Evolutionary conservation across 768 basidiomycete genomes (phyloP).

Genomic region (Rhizopogon roseolus): DNA sequence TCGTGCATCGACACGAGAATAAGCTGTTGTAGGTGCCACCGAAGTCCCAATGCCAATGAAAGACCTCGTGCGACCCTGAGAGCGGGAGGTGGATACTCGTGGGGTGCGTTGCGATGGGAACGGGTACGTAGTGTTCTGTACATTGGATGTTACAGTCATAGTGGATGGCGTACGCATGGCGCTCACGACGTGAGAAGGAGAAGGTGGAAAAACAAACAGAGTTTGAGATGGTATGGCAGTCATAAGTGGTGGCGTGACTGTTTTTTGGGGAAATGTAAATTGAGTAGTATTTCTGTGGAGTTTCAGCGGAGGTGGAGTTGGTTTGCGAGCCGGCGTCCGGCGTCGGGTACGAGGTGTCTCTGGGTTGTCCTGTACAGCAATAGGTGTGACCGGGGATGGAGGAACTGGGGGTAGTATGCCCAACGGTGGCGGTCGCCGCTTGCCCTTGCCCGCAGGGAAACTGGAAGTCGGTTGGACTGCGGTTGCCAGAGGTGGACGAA

Average conservation of each 20-base stretch:
- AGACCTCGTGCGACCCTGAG: constrained; percentile 63
- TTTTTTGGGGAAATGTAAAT: constrained; percentile 22
- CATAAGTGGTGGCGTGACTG: constrained; percentile 15
- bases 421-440: constrained; percentile 59
- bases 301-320: constrained; percentile 52
- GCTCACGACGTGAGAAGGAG: constrained; percentile 47
- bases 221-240: constrained; percentile 69
- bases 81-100: constrained; percentile 62
- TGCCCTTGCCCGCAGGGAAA: constrained; percentile 38
- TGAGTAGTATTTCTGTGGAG: constrained; percentile 30
- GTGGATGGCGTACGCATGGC: constrained; percentile 69
- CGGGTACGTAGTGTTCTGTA: constrained; percentile 38
- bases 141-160: constrained; percentile 71
- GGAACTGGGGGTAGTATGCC: constrained; percentile 66
- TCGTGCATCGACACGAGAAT: constrained; percentile 78
- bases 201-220: constrained; percentile 83
- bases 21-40: constrained; percentile 74
- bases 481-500: constrained; percentile 41
- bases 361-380: constrained; percentile 33
- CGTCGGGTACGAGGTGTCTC: constrained; percentile 28
- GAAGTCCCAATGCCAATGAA: constrained; percentile 69
- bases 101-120: constrained; percentile 63
- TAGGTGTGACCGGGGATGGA: constrained; percentile 58
- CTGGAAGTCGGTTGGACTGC: constrained; percentile 51
- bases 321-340: constrained; percentile 53